These are phyloP conservation scores for Prinsepia uniflora DNA, from an alignment of 306 rosid genomes.

Conservation along the genomic window DNA sequence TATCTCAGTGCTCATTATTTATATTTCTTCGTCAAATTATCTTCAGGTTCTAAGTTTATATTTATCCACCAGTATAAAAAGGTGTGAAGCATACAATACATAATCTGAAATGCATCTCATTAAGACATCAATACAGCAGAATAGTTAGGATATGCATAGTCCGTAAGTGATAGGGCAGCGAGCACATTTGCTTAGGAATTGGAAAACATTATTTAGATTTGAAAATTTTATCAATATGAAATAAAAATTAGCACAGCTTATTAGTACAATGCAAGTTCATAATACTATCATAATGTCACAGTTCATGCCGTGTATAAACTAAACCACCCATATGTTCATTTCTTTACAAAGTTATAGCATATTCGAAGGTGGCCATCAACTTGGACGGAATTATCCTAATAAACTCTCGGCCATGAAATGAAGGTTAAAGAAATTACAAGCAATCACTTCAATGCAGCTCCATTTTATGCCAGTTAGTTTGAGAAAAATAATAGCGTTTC, in stretches of 20 bases:
- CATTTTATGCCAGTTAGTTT: neutral
- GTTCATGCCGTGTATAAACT: neutral
- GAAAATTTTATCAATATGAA: neutral
- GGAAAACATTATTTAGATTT: neutral
- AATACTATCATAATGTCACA: neutral
- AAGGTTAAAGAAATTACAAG: neutral
- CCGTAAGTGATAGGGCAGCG: neutral
- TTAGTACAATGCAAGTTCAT: neutral
- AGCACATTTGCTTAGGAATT: neutral
- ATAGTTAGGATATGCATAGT: neutral
- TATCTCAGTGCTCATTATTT: neutral
- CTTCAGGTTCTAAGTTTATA: neutral
- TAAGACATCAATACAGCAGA: slow-evolving; percentile 2
- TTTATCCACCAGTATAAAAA: neutral
- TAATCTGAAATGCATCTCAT: neutral
- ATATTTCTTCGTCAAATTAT: neutral
- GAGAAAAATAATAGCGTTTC: neutral
- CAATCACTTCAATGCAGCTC: slow-evolving; percentile 5
- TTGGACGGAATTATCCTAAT: neutral
- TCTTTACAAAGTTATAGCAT: neutral
- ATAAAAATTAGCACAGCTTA: neutral
- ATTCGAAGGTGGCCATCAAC: neutral
- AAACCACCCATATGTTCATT: neutral
- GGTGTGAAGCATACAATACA: neutral
- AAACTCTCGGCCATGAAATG: neutral